A percentile compares a stretch with the other conserved stretches of the same genome.
Evolutionary conservation across 139 green algal genomes (phyloP).

Genomic region (Limnomonas spitsbergensis): DNA sequence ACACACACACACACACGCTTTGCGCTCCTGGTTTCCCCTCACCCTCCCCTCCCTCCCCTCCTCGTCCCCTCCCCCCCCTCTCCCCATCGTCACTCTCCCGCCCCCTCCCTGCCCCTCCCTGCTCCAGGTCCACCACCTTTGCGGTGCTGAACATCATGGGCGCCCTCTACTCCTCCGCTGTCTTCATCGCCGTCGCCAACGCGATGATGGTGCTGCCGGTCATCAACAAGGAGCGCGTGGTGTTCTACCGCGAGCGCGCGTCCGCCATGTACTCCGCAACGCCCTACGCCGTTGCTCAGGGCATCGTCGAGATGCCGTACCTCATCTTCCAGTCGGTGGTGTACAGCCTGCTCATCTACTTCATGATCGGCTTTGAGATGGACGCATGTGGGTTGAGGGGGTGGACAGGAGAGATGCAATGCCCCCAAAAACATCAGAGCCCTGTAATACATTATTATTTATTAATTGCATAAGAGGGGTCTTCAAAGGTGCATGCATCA

Average conservation of each 20-base stretch:
- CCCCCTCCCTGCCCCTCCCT: too few relatives aligned
- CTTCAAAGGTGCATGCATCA: too few relatives aligned
- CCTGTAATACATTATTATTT: too few relatives aligned
- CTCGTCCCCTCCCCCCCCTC: too few relatives aligned
- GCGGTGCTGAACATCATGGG: slow-evolving; percentile 19
- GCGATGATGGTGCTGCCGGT: slow-evolving; percentile 17
- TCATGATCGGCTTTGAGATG: slow-evolving; percentile 38
- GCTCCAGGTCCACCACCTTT: neutral
- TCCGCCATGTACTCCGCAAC: slow-evolving; percentile 24
- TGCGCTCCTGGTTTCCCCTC: too few relatives aligned
- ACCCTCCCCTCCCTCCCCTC: too few relatives aligned
- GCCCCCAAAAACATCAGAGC: too few relatives aligned
- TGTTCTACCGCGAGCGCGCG: slow-evolving; percentile 30
- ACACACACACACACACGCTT: too few relatives aligned
- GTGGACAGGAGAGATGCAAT: too few relatives aligned
- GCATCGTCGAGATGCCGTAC: slow-evolving; percentile 39
- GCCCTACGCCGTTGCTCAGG: slow-evolving; percentile 28
- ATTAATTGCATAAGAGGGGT: too few relatives aligned
- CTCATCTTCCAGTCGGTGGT: slow-evolving; percentile 44
- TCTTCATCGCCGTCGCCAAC: slow-evolving; percentile 16
- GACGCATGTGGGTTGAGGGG: too few relatives aligned
- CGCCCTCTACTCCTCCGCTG: neutral
- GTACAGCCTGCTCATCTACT: slow-evolving; percentile 41
- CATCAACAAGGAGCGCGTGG: slow-evolving; percentile 22
- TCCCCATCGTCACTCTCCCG: too few relatives aligned